These are phyloP conservation scores for Trametes hirsuta DNA, from an alignment of 1,284 basidiomycete genomes.

Conservation along the genomic window DNA sequence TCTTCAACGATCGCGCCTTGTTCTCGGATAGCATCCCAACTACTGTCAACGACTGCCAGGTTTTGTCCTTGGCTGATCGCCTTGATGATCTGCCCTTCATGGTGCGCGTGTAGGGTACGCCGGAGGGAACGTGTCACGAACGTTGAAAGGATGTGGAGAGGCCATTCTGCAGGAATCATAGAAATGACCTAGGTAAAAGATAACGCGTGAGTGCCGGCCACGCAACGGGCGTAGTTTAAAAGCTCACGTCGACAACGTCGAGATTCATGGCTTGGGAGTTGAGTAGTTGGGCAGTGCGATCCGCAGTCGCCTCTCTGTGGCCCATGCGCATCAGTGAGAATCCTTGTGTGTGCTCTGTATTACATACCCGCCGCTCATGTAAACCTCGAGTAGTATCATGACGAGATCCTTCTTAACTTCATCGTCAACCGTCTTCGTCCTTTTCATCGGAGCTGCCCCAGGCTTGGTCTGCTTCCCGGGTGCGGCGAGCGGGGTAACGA, in stretches of 20 bases:
- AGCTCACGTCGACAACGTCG: conserved; percentile 73
- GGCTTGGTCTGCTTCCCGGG: conserved; percentile 26
- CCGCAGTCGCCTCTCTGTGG: conserved; percentile 47
- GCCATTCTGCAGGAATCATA: conserved; percentile 76
- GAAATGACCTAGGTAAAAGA: conserved; percentile 58
- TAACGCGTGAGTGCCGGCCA: background rate
- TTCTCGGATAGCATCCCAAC: conserved; percentile 59
- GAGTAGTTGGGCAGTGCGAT: conserved; percentile 68
- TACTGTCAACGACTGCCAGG: conserved; percentile 58
- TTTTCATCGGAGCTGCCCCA: conserved; percentile 34
- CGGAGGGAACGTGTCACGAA: conserved; percentile 83
- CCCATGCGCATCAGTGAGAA: conserved; percentile 3
- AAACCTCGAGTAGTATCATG: conserved; percentile 76
- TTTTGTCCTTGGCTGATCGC: conserved; percentile 74
- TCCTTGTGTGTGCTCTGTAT: background rate
- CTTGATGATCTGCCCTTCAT: conserved; percentile 76
- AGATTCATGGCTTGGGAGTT: conserved; percentile 82
- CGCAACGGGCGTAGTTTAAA: background rate
- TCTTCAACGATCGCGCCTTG: conserved; percentile 74
- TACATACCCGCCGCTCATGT: conserved; percentile 74
- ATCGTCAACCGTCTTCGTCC: conserved; percentile 52
- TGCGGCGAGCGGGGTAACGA: conserved; percentile 41
- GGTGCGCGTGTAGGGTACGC: conserved; percentile 68
- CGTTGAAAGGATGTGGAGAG: conserved; percentile 68
- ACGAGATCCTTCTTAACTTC: conserved; percentile 62